Base-by-base conservation (phyloP, 202 grass and related monocot genomes). In the Zizania palustris region DNA sequence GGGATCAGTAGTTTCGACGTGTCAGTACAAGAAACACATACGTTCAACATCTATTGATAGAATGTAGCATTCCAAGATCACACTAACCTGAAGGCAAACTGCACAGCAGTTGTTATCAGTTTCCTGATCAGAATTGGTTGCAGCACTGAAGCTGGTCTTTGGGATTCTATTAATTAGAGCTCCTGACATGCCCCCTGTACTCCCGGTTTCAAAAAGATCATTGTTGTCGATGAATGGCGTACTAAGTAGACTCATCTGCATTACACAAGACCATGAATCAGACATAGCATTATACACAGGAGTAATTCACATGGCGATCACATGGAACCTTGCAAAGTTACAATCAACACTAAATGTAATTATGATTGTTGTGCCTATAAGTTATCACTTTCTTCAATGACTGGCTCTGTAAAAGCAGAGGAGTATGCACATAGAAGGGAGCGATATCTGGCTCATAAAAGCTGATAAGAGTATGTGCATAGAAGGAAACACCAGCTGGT, bases 11-110 rank as follows among this genome's bases (percentile, higher is more conserved):
- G 41, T 72, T 73, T 46, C 73, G 6, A 1, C 11, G 35, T 41
- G 8, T 81, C 37, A 88, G 60, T 77, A 45, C 37, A 77, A 60
- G 57, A 11, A 72, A 20, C 22, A 54, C 40, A 7, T 62, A 7
- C 21, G 21, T 5, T 38, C 9, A 9, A 51, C 37, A 67, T 13
- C 46, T 45, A 41, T 33, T 9, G 63, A 49, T 71, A 67, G 11
- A 59, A 75, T 13, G 70, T 7, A 79, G 33, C 8, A 60, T 40
- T 22, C 59, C 21, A 22, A 68, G 33, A 73, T 60, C 50, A 74
- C 40, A 85, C 73, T 67, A 82, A 96, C 93, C 93, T 96, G 90
- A 73, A 96, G 90, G 76, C 93, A 96, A 13, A 96, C 87, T 42
- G 93, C 86, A 35, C 90, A 90, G 54, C 85, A 93, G 68, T 55